Percentiles rank a stretch among this genome's conserved stretches.
Evolutionary conservation across 2,329 filamentous ascomycete genomes (phyloP).

Genomic region (Colletotrichum sp.): DNA sequence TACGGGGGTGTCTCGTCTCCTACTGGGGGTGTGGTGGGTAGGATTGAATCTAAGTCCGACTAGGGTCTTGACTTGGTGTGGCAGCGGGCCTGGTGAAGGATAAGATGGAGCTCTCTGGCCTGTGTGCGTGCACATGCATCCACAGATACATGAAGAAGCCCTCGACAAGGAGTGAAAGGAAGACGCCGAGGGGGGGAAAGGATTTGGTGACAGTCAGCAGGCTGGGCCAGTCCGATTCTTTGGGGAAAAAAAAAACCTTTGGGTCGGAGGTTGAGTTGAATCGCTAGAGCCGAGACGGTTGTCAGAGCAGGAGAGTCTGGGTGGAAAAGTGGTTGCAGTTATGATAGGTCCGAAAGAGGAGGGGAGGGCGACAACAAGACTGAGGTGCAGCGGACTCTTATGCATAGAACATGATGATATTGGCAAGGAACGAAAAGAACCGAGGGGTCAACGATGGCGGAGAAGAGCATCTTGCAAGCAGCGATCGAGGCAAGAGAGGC

Average conservation of each 20-base stretch:
- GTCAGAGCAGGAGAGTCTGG: background rate
- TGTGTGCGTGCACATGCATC: background rate
- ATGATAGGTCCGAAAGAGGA: background rate
- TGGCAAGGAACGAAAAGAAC: background rate
- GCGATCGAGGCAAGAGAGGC: background rate
- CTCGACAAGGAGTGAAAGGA: background rate
- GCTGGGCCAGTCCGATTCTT: background rate
- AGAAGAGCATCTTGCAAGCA: background rate
- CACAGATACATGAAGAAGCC: background rate
- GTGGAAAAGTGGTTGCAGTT: background rate
- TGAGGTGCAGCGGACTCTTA: background rate
- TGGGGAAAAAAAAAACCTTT: background rate
- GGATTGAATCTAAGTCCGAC: slow-evolving; percentile 19
- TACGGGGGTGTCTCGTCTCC: slow-evolving; percentile 14
- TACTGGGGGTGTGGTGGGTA: slow-evolving; percentile 20
- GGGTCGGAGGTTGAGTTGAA: background rate
- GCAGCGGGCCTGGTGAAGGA: slow-evolving; percentile 6
- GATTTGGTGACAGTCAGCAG: background rate
- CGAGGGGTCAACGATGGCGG: background rate
- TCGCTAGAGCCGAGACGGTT: background rate
- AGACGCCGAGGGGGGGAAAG: background rate
- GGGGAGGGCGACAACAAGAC: background rate
- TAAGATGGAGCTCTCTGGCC: slow-evolving; percentile 8
- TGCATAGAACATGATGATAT: slow-evolving; percentile 17
- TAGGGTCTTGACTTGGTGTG: slow-evolving; percentile 15